These are phyloP conservation scores for Colletotrichum sp. DNA, from an alignment of 2,329 filamentous ascomycete species.

Conservation along the genomic window DNA sequence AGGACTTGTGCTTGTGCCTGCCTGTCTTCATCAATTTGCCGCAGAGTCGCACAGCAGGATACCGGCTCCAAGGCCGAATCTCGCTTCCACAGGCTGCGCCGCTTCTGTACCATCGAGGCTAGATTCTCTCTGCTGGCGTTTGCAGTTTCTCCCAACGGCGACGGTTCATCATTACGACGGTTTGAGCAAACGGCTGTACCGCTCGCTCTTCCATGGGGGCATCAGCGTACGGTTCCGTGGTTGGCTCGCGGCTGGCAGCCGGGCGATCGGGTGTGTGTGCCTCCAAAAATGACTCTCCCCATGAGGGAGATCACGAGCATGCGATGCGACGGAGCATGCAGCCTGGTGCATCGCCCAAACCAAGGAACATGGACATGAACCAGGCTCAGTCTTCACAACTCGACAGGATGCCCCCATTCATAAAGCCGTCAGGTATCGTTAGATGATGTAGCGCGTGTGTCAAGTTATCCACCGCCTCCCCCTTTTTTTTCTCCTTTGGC, in stretches of 20 bases:
- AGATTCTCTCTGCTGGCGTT: neutral
- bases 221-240: neutral
- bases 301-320: neutral
- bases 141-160: neutral
- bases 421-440: neutral
- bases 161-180: neutral
- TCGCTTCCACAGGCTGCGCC: neutral
- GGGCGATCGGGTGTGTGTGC: slow-evolving; percentile 1
- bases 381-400: neutral
- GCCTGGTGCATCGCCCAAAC: neutral
- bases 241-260: neutral
- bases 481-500: neutral
- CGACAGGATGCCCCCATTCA: neutral
- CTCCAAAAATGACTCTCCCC: neutral
- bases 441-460: slow-evolving; percentile 12
- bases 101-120: neutral
- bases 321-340: neutral
- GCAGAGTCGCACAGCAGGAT: neutral
- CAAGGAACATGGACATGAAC: neutral
- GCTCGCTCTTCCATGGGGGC: neutral
- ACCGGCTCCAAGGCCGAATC: neutral
- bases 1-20: neutral
- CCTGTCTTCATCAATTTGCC: neutral
- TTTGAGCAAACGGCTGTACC: neutral
- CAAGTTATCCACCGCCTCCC: slow-evolving; percentile 14